Base-by-base conservation (phyloP, 2,329 filamentous ascomycete genomes). In the Polytolypa hystricis region DNA sequence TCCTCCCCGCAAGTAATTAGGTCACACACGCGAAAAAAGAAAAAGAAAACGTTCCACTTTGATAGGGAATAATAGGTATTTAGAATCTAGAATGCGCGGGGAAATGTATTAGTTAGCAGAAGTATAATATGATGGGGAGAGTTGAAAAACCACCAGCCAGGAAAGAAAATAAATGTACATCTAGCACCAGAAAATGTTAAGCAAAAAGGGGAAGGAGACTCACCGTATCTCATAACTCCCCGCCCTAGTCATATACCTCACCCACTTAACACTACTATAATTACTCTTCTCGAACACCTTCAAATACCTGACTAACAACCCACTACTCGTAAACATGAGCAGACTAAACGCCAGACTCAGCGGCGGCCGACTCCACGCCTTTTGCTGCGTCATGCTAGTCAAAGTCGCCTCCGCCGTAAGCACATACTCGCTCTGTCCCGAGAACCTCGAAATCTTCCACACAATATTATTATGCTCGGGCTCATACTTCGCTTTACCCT, bases 211-310 rank as follows among this genome's bases (percentile, higher is more conserved):
- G 25, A 25, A 28, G 19, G 34, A 30, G 16, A 49, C 56, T 29
- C 58, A 93, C 80, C 86, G 73, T 57, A 98, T 94, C 66, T 98
- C 91, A 61, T 98, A 98, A 61, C 86, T 95, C 18, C 91, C 91
- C 11, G 89, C 91, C 47, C 89, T 78, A 12, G 91, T 98, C 91
- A 98, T 96, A 62, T 98, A 98, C 50, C 91, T 71, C 50, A 98
- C 91, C 91, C 91, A 98, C 63, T 98, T 98, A 33, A 98, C 91
- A 55, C 86, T 94, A 44, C 84, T 93, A 60, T 98, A 98, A 62
- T 96, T 96, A 62, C 77, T 91, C 77, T 98, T 98, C 67, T 98
- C 91, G 66, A 98, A 98, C 2, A 98, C 91, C 65, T 98, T 98
- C 40, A 98, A 65, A 60, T 98, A 98, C 33, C 93, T 71, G 39